phyloP scores from a whole-genome alignment of 148 eudicot species.

The Arbutus unedo region DNA sequence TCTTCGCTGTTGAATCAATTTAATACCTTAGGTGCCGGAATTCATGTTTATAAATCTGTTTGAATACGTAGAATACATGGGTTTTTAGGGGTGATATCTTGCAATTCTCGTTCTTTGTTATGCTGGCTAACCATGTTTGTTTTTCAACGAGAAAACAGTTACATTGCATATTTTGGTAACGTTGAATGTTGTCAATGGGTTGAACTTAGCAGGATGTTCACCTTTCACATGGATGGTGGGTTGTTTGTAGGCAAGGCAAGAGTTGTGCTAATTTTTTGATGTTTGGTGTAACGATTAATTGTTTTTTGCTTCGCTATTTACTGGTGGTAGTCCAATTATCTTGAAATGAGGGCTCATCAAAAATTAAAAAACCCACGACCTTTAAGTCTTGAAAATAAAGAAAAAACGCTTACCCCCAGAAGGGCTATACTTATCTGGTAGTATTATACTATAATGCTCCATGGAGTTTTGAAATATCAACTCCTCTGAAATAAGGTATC shows the following conservation, averaged over 20 bases:
- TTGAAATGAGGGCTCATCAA: background rate
- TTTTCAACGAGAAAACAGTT: background rate
- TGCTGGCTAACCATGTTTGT: background rate
- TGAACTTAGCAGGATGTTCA: background rate
- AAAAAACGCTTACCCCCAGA: background rate
- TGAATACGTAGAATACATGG: background rate
- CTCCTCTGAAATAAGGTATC: background rate
- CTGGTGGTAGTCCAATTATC: background rate
- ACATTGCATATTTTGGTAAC: background rate
- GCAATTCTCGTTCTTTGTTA: background rate
- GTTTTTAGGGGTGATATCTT: background rate
- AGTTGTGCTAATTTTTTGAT: background rate
- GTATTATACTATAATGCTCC: background rate
- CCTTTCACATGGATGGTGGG: background rate
- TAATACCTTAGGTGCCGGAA: background rate
- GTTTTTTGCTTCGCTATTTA: background rate
- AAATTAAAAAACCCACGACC: background rate
- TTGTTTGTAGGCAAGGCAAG: background rate
- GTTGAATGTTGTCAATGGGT: too few relatives aligned
- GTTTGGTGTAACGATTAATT: background rate
- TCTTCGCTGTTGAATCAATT: background rate
- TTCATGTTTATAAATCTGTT: background rate
- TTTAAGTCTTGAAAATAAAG: background rate
- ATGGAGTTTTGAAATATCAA: background rate
- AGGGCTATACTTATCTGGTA: background rate